phyloP scores from a whole-genome alignment of 768 basidiomycete species.

The Butyriboletus loyo region DNA sequence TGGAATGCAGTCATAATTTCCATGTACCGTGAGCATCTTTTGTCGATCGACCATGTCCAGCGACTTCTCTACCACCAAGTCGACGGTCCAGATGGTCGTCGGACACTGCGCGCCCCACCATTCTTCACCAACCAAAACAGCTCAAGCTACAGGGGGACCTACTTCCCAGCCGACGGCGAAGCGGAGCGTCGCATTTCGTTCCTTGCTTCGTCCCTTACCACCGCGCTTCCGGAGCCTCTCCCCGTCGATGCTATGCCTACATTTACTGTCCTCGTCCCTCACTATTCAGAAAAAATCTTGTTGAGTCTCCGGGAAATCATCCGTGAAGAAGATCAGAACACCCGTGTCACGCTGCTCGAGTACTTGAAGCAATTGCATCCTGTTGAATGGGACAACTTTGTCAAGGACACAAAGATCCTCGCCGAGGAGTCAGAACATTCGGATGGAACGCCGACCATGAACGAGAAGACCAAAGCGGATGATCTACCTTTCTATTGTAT shows the following conservation, averaged over 20 bases:
- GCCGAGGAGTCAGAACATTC: conserved; percentile 78
- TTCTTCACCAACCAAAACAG: conserved; percentile 95
- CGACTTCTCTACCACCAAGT: conserved; percentile 96
- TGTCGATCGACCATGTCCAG: conserved; percentile 98
- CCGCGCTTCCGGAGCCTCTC: conserved; percentile 90
- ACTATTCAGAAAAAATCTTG: conserved; percentile 98
- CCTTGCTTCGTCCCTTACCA: conserved; percentile 97
- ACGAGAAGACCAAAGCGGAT: conserved; percentile 84
- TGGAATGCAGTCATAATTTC: conserved; percentile 99
- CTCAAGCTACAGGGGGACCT: conserved; percentile 68
- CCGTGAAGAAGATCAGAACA: conserved; percentile 94
- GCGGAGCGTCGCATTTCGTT: conserved; percentile 98
- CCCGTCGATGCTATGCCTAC: conserved; percentile 99
- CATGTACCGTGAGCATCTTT: conserved; percentile 98
- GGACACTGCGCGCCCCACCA: conserved; percentile 91
- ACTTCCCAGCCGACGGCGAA: conserved; percentile 93
- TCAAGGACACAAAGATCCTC: conserved; percentile 98
- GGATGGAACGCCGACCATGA: conserved; percentile 49
- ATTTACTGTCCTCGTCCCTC: conserved; percentile 98
- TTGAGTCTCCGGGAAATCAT: conserved; percentile 97
- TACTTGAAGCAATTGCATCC: conserved; percentile 99
- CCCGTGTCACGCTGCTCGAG: conserved; percentile 94
- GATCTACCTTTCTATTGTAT: conserved; percentile 99
- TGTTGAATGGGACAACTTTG: conserved; percentile 99
- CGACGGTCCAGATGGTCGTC: conserved; percentile 82